Base-by-base conservation (phyloP, 345 rosid species). In the Pseudoturritis turrita region DNA sequence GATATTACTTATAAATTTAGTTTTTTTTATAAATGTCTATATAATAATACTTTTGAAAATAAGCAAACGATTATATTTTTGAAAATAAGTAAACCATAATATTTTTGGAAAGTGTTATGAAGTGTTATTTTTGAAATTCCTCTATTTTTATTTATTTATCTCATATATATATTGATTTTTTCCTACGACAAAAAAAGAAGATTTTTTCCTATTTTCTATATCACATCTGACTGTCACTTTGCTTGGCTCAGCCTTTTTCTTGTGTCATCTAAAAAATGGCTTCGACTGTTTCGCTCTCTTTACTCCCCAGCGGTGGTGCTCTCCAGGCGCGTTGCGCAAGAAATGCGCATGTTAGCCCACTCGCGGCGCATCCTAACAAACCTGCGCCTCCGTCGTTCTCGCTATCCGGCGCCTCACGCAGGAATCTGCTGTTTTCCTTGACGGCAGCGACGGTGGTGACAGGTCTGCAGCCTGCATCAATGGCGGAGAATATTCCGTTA, bases 401-500 rank as follows among this genome's bases (percentile, higher is more conserved):
- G 17, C 54, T 51, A 59, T 0, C 62, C 31, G n/a, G 45, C 73
- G 54, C 81, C 60, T 70, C 66, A 59, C 83, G 98, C 31, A 79
- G 98, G 77, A 72, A 82, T 59, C 72, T 87, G 6, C 78, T 88
- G 23, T 74, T 84, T 73, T 77, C 83, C 6, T 36, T 88, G n/a
- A 83, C 96, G 10, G 79, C 87, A 15, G 73, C 82, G 13, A 86
- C 88, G 41, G 82, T 78, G 29, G 37, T 85, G 29, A 62, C 78
- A 0, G 72, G 51, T 0, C 37, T 74, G 59, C 85, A 78, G 56
- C 49, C 71, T 37, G 58, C 80, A 47, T 79, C 94, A 1, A 31
- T 52, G 62, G 97, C 96, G 25, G 70, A 73, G 80, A 81, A 87
- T 73, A 93, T 93, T 29, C 84, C 84, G 13, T 74, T 90, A 7